Conservation (phyloP, 2,329 filamentous ascomycete genomes). For the Allantophomopsis cytisporea region DNA sequence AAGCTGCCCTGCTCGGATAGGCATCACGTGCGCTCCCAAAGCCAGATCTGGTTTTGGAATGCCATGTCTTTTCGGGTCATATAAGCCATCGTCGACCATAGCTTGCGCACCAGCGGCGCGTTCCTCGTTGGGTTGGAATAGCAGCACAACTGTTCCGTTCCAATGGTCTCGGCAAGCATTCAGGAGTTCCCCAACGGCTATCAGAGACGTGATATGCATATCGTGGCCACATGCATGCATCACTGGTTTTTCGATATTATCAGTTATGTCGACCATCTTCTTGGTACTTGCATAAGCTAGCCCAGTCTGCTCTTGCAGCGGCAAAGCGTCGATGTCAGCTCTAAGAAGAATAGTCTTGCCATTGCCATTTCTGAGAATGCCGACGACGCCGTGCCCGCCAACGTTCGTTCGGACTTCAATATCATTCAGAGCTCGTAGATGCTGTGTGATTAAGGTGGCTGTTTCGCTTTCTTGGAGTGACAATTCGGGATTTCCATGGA, state of each 20-base stretch:
- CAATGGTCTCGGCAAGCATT: slow-evolving; percentile 36
- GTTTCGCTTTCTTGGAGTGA: slow-evolving; percentile 41
- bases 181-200: background rate
- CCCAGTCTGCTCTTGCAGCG: slow-evolving; percentile 39
- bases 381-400: slow-evolving; percentile 44
- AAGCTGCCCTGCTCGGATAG: slow-evolving; percentile 20
- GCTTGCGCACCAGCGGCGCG: slow-evolving; percentile 44
- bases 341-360: slow-evolving; percentile 42
- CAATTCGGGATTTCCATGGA: slow-evolving; percentile 45
- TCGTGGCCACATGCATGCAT: slow-evolving; percentile 63
- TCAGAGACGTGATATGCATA: slow-evolving; percentile 45
- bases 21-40: slow-evolving; percentile 38
- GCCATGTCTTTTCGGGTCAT: slow-evolving; percentile 21
- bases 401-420: slow-evolving; percentile 35
- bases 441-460: slow-evolving; percentile 28
- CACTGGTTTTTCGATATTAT: slow-evolving; percentile 35
- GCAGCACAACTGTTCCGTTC: slow-evolving; percentile 46
- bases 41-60: slow-evolving; percentile 41
- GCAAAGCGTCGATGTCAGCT: slow-evolving; percentile 49
- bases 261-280: slow-evolving; percentile 19
- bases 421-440: slow-evolving; percentile 21
- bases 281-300: slow-evolving; percentile 38
- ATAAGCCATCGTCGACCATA: slow-evolving; percentile 47
- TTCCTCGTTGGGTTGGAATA: slow-evolving; percentile 59
- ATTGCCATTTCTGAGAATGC: slow-evolving; percentile 36